Percentiles rank a stretch among this genome's conserved stretches.
phyloP scores from a whole-genome alignment of 805 yeast genomes.

The Hanseniaspora lindneri region DNA sequence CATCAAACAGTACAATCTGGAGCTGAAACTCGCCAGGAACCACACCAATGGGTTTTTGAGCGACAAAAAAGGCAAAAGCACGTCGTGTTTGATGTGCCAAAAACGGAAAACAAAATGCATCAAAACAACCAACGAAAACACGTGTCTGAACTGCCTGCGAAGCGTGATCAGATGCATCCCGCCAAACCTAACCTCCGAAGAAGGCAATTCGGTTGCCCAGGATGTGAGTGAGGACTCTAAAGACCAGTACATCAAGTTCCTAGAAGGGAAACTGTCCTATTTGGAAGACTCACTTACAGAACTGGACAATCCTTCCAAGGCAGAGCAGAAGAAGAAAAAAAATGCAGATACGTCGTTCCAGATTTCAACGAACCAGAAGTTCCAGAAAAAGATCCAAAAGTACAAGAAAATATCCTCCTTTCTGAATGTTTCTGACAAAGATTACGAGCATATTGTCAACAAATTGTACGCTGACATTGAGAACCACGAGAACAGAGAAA shows the following conservation, averaged over 20 bases:
- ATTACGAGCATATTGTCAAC: conserved; percentile 10
- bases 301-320: conserved; percentile 21
- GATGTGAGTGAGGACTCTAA: conserved; percentile 32
- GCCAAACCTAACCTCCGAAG: conserved; percentile 28
- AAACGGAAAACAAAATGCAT: conserved; percentile 55
- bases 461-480: conserved; percentile 2
- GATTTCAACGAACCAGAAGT: conserved; percentile 23
- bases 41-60: conserved; percentile 24
- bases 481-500: neutral
- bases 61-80: conserved; percentile 45
- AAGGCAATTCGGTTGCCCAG: conserved; percentile 11
- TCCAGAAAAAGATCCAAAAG: conserved; percentile 27
- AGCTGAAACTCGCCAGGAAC: conserved; percentile 28
- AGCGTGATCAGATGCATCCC: conserved; percentile 52
- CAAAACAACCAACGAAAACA: conserved; percentile 40
- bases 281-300: conserved; percentile 38
- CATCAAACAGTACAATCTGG: conserved; percentile 28
- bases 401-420: conserved; percentile 33
- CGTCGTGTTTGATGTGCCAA: conserved; percentile 46
- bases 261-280: conserved; percentile 44
- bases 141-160: conserved; percentile 54
- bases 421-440: conserved; percentile 18
- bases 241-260: conserved; percentile 45
- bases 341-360: conserved; percentile 17
- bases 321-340: no score